Evolutionary conservation across 2,329 filamentous ascomycete genomes (phyloP), one percentile per base, ranked within the genome.

Genomic region (Colletotrichum sp.): DNA sequence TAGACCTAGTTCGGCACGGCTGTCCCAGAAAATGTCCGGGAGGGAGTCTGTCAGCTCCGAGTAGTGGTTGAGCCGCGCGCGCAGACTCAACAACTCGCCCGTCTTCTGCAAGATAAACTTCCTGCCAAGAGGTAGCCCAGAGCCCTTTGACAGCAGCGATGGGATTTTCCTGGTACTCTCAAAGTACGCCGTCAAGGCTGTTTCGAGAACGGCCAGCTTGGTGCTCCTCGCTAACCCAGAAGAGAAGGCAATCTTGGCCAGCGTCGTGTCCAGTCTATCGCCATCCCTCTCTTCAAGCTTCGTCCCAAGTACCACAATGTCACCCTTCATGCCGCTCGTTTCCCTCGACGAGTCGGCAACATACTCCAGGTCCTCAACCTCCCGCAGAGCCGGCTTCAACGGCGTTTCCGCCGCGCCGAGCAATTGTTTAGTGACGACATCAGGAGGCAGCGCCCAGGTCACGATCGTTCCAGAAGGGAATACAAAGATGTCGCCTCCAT

Each of bases 21-120:
- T 94, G 84, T 99, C 97, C 97, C 97, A 99, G 86, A 99, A 98
- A 62, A 99, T 92, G 85, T 99, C 97, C 0, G 97, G 97, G 22
- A 99, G 90, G 22, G 95, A 95, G 86, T 99, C 97, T 0, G 97
- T 99, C 39, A 99, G 91, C 85, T 99, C 97, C 2, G 95, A 98
- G 87, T 99, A 99, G 80, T 99, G 94, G 82, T 99, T 99, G 65
- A 99, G 90, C 81, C 98, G 96, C 1, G 96, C 96, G 63, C 97
- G 93, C 68, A 99, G 92, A 81, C 93, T 94, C 22, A 99, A 91
- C 8, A 99, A 90, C 84, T 99, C 95, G 76, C 97, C 97, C 0
- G 97, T 99, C 86, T 98, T 98, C 79, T 95, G 93, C 30, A 99
- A 89, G 82, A 99, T 96, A 84, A 98, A 96, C 70, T 90, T 90